Percentiles rank a stretch among this genome's conserved stretches.
Evolutionary conservation across 768 basidiomycete species (phyloP).

Genomic region (Kwoniella sp.): DNA sequence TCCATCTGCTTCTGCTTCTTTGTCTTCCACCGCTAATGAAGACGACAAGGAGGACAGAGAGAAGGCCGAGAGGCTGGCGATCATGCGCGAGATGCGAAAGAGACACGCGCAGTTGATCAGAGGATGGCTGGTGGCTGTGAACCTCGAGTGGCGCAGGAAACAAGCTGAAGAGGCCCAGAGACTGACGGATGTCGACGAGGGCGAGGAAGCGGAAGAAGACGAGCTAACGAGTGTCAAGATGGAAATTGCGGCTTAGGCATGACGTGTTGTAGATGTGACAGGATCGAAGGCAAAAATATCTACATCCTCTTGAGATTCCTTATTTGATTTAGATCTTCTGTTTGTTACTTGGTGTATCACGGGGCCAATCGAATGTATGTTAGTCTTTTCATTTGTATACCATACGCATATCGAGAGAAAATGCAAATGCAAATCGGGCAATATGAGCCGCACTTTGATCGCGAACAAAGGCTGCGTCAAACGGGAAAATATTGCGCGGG

Average conservation of each 20-base stretch:
- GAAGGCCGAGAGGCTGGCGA: neutral
- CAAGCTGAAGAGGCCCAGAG: slow-evolving; percentile 23
- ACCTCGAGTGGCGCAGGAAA: slow-evolving; percentile 38
- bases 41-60: slow-evolving; percentile 9
- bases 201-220: slow-evolving; percentile 18
- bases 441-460: no score
- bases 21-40: neutral
- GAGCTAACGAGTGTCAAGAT: slow-evolving; percentile 47
- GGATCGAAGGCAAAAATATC: neutral
- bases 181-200: slow-evolving; percentile 14
- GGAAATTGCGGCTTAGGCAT: slow-evolving; percentile 12
- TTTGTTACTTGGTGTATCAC: no score
- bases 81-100: slow-evolving; percentile 26
- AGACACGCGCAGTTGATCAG: slow-evolving; percentile 46
- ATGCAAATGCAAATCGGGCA: no score
- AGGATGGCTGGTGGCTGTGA: slow-evolving; percentile 49
- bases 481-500: no score
- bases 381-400: no score
- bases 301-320: neutral
- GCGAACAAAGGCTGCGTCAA: no score
- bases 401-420: no score
- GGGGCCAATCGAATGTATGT: no score
- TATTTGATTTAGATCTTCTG: neutral
- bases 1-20: neutral
- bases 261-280: neutral